Evolutionary conservation across 805 yeast species (phyloP), one percentile per base, ranked within the genome.

Genomic region (Suhomyces tanzawaensis): DNA sequence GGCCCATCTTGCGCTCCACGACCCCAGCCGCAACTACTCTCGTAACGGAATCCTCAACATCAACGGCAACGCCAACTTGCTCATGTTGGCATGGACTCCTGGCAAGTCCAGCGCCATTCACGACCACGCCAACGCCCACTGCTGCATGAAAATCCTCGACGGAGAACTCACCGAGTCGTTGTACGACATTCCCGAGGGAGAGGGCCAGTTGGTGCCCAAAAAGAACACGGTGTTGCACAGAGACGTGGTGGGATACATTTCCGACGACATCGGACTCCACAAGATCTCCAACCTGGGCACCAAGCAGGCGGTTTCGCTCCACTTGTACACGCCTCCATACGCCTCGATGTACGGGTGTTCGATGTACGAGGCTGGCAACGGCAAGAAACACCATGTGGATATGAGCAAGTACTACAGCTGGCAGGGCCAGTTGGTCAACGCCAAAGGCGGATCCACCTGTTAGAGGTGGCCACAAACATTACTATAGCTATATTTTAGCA

Each of bases 71-170:
- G 96, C 86, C 29, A 81, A 82, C 50, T 63, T 83, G 39, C 66
- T 83, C 36, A 60, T 83, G 12, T 59, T 83, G 35, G 87, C 82
- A 15, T 83, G 91, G 91, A 71, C 73, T 36, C 88, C 89, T 1
- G 78, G 79, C 6, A 69, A 71, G 49, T 70, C 79, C 18, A 77
- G 85, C 16, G 72, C 76, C 34, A 77, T 83, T 43, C 91, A 83
- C 55, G 87, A 82, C 57, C 91, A 83, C 49, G 85, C 88, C 15
- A 70, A 75, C 38, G 87, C 89, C 9, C 88, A 83, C 60, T 83
- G 91, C 59, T 72, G 82, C 43, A 82, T 83, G 79, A 82, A 82
- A 57, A 66, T 83, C 31, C 64, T 83, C 44, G 66, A 73, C 48
- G 90, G 90, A 6, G 56, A 61, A 21, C 64, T 83, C 34, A 60